Percentiles rank a stretch among this genome's conserved stretches.
phyloP scores from a whole-genome alignment of 78 protist species.

The Cavenderia fasciculata region DNA sequence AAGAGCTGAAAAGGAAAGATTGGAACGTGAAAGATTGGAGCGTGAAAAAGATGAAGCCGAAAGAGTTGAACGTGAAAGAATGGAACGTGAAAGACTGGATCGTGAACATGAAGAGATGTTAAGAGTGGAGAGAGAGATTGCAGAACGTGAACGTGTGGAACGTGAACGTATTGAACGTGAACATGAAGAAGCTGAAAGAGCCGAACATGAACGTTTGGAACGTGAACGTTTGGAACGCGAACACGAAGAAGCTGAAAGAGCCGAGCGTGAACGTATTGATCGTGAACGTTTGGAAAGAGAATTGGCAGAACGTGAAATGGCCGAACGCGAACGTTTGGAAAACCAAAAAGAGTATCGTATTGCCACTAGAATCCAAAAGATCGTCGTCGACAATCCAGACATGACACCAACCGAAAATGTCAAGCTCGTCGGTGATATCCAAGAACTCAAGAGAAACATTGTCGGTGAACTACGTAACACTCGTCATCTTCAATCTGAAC shows the following conservation, averaged over 20 bases:
- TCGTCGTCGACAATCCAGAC: conserved; percentile 1
- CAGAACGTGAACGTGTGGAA: conserved; percentile 34
- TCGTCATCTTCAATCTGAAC: conserved; percentile 4
- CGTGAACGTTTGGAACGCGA: conserved; percentile 21
- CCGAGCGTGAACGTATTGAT: conserved; percentile 2
- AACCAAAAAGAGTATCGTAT: conserved; percentile 37
- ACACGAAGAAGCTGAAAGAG: background rate
- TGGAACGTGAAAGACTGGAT: conserved; percentile 30
- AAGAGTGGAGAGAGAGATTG: conserved; percentile 9
- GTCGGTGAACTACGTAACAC: conserved; percentile 66
- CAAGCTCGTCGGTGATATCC: conserved; percentile 50
- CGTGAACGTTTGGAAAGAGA: conserved; percentile 24
- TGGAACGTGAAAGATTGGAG: conserved; percentile 28
- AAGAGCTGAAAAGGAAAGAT: conserved; percentile 22
- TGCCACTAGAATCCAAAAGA: conserved; percentile 49
- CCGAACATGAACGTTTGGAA: conserved; percentile 26
- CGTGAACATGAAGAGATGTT: background rate
- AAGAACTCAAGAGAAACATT: conserved; percentile 58
- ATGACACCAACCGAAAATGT: conserved; percentile 2
- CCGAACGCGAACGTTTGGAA: conserved; percentile 16
- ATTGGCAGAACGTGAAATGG: background rate
- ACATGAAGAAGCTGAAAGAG: background rate
- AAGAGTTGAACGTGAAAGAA: conserved; percentile 2
- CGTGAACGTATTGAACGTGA: conserved; percentile 31
- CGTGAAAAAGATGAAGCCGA: background rate